phyloP scores from a whole-genome alignment of 805 yeast genomes.

The Ogataea nitratoaversa region DNA sequence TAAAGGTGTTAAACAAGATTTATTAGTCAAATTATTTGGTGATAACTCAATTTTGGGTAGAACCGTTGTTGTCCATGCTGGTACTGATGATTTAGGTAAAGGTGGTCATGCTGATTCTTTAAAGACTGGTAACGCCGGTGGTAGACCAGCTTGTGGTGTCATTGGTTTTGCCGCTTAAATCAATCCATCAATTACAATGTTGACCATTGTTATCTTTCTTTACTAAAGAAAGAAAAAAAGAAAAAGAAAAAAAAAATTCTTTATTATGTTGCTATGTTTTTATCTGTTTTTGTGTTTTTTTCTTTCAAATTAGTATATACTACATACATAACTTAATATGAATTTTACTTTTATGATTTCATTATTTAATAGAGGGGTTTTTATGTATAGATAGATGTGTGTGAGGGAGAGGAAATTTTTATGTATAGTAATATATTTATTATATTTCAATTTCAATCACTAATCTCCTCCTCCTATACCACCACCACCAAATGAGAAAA shows the following conservation, averaged over 20 bases:
- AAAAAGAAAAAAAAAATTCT: background rate
- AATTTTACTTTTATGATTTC: too few relatives aligned
- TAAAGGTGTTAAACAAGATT: slow-evolving; percentile 81
- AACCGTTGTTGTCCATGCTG: slow-evolving; percentile 91
- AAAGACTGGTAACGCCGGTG: slow-evolving; percentile 97
- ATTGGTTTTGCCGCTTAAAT: slow-evolving; percentile 65
- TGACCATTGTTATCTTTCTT: too few relatives aligned
- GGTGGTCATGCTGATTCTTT: slow-evolving; percentile 89
- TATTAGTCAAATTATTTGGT: slow-evolving; percentile 76
- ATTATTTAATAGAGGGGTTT: too few relatives aligned
- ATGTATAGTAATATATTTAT: background rate
- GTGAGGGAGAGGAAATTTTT: background rate
- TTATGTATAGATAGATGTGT: too few relatives aligned
- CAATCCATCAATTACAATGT: background rate
- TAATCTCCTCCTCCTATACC: too few relatives aligned
- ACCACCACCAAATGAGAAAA: too few relatives aligned
- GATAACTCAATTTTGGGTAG: slow-evolving; percentile 88
- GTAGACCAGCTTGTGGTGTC: slow-evolving; percentile 98
- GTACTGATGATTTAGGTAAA: slow-evolving; percentile 90
- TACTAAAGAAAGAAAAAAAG: background rate
- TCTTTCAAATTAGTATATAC: too few relatives aligned
- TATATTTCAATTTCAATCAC: background rate
- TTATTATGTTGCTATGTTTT: too few relatives aligned
- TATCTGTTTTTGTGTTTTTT: too few relatives aligned
- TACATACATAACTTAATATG: too few relatives aligned